A percentile compares a stretch with the other conserved stretches of the same genome.
Conservation (phyloP, 441 rosid species). For the Macaranga tanarius region DNA sequence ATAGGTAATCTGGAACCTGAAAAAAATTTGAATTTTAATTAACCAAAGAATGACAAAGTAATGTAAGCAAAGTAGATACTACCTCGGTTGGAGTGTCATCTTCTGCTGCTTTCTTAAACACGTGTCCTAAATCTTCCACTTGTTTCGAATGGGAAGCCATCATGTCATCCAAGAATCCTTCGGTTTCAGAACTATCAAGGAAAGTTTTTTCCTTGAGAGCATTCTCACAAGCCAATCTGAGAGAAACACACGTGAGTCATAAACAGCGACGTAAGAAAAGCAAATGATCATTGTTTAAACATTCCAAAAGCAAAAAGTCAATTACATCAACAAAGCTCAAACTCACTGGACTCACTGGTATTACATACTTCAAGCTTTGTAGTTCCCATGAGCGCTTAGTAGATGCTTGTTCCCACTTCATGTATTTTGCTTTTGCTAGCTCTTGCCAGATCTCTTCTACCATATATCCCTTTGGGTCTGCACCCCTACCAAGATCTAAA, state of each 20-base stretch:
- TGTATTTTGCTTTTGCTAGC: slow-evolving; percentile 80
- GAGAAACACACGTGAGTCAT: slow-evolving; percentile 28
- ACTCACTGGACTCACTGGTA: slow-evolving; percentile 44
- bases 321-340: slow-evolving; percentile 2
- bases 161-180: slow-evolving; percentile 52
- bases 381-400: slow-evolving; percentile 66
- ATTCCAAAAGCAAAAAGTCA: background rate
- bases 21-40: slow-evolving; percentile 7
- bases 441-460: slow-evolving; percentile 92
- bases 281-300: background rate
- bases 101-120: slow-evolving; percentile 67
- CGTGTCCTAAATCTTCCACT: slow-evolving; percentile 47
- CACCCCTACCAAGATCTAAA: slow-evolving; percentile 79
- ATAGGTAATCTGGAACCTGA: slow-evolving; percentile 87
- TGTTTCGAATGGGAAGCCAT: slow-evolving; percentile 37
- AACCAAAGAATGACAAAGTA: background rate
- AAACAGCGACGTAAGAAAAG: slow-evolving; percentile 3
- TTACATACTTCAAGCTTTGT: slow-evolving; percentile 78
- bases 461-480: slow-evolving; percentile 60
- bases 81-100: slow-evolving; percentile 74
- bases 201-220: slow-evolving; percentile 69
- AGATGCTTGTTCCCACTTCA: slow-evolving; percentile 74
- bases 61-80: background rate
- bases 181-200: slow-evolving; percentile 45
- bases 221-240: slow-evolving; percentile 73